Evolutionary conservation across 2,329 filamentous ascomycete genomes (phyloP).

Genomic region (Aureobasidium sp.): DNA sequence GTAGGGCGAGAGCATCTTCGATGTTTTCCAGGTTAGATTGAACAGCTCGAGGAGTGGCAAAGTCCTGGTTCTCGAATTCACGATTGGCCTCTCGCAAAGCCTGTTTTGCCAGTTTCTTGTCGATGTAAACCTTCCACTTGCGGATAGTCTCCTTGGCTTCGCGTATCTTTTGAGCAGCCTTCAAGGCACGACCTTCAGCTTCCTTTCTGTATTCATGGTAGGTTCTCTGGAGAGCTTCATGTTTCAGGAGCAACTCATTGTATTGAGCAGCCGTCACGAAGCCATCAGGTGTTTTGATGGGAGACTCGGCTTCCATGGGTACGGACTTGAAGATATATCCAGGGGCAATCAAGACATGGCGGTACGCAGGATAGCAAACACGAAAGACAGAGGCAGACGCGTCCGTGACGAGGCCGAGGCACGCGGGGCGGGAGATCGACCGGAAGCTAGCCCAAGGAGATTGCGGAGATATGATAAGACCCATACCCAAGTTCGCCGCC

Average conservation of each 20-base stretch:
- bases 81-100: conserved; percentile 13
- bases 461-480: neutral
- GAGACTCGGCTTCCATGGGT: neutral
- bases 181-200: conserved; percentile 8
- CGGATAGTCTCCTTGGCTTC: neutral
- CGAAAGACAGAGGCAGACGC: conserved; percentile 11
- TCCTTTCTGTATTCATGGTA: conserved; percentile 8
- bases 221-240: conserved; percentile 11
- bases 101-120: conserved; percentile 25
- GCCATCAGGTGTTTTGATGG: neutral
- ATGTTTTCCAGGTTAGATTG: neutral
- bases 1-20: neutral
- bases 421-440: conserved; percentile 11
- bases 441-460: neutral
- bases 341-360: neutral
- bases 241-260: conserved; percentile 4
- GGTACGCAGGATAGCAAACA: neutral
- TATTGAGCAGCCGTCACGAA: conserved; percentile 4
- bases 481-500: neutral
- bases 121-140: conserved; percentile 32
- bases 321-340: neutral
- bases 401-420: conserved; percentile 4
- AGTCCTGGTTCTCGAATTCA: neutral
- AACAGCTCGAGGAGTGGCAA: conserved; percentile 9
- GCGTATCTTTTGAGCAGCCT: conserved; percentile 14